Evolutionary conservation across 2,329 filamentous ascomycete species (phyloP), one percentile per base, ranked within the genome.

Genomic region (Leptographium wingfieldii): DNA sequence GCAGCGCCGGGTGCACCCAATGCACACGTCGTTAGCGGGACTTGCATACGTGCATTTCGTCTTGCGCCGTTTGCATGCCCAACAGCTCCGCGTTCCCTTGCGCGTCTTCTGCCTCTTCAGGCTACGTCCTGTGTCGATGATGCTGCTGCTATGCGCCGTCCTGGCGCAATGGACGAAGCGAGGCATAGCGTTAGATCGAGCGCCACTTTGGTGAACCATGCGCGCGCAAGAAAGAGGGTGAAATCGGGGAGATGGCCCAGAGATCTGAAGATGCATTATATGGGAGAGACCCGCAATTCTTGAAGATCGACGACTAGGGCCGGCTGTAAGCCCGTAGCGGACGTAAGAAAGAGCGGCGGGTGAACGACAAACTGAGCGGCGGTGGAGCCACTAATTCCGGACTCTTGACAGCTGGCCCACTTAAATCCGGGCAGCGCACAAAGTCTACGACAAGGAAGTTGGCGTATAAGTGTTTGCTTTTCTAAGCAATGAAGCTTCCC

Each of bases 1-100:
- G 40, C 40, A 43, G 16, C 40, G 40, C 40, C 40, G 40, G 12
- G 40, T 16, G 40, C 40, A 43, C 12, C 40, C 40, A 16, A 43
- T 43, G 16, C 40, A 43, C 16, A 43, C 40, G 40, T 43, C 40
- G 40, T 43, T 14, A 6, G 40, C 11, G 14, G 40, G 40, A 16
- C 16, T 43, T 43, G 40, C 40, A 43, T 43, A 43, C 12, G 40
- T 43, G 40, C 40, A 43, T 19, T 43, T 43, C 40, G 5, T 43
- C 40, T 43, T 43, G 40, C 40, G 40, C 40, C 40, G 51, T 19
- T 78, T 78, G 72, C 80, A 82, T 63, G 81, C 78, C 78, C 79
- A 81, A 66, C 80, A 82, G 61, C 78, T 81, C 33, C 69, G 72
- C 0, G 79, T 82, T 19, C 59, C 56, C 40, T 61, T 61, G 52